Conservation (phyloP, 768 basidiomycete species). For the Austroboletus eburneus region DNA sequence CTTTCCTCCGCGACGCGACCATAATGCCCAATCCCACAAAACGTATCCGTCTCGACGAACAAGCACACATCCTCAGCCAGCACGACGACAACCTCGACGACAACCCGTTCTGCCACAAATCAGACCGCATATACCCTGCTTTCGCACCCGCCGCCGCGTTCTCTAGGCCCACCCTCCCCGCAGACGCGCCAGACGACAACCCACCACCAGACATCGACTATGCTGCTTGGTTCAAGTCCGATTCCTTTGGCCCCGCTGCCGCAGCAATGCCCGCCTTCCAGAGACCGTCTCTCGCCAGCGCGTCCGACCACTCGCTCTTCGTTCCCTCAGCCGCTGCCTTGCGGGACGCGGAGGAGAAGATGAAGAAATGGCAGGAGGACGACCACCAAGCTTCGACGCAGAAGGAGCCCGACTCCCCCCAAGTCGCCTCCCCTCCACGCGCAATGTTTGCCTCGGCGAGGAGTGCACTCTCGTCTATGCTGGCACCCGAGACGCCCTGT, state of each 20-base stretch:
- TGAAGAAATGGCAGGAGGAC: conserved; percentile 47
- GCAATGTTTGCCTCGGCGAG: conserved; percentile 36
- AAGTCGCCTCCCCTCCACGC: conserved; percentile 17
- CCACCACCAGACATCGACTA: conserved; percentile 38
- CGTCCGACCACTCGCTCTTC: conserved; percentile 27
- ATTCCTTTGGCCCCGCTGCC: conserved; percentile 36
- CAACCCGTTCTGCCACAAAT: conserved; percentile 20
- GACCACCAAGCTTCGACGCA: conserved; percentile 25
- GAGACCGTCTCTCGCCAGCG: conserved; percentile 8
- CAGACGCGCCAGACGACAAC: too few species aligned
- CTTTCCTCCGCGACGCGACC: too few species aligned
- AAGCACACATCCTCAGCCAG: conserved; percentile 47
- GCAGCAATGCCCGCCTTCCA: conserved; percentile 19
- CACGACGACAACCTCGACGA: too few species aligned
- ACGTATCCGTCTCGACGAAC: conserved; percentile 56
- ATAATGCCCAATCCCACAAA: conserved; percentile 18
- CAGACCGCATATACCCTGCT: conserved; percentile 14
- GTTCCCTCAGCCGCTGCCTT: conserved; percentile 55
- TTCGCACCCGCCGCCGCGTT: too few species aligned
- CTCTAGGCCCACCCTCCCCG: too few species aligned
- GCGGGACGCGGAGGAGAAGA: conserved; percentile 49
- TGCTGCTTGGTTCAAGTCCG: conserved; percentile 48
- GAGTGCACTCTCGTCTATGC: conserved; percentile 30
- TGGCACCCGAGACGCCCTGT: conserved; percentile 38
- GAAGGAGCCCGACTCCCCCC: conserved; percentile 3